Evolutionary conservation across 2,329 filamentous ascomycete species (phyloP).

Genomic region (Botrytis pseudocinerea): DNA sequence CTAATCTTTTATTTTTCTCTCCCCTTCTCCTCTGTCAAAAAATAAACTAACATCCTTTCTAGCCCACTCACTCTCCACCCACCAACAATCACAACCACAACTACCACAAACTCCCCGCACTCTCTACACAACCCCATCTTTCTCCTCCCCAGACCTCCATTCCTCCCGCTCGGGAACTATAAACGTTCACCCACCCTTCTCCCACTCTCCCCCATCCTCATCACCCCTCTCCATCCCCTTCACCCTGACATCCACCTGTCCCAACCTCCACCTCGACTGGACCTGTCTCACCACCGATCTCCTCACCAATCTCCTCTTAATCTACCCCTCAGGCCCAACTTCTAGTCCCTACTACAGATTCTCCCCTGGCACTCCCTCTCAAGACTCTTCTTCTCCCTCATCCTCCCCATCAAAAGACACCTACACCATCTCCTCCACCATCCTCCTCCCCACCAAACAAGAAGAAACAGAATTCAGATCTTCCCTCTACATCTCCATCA

Average conservation of each 20-base stretch:
- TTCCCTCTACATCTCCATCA: neutral
- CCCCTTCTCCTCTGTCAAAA: neutral
- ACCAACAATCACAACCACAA: neutral
- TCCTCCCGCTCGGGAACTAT: neutral
- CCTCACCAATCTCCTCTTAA: neutral
- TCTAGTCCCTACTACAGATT: slow-evolving; percentile 6
- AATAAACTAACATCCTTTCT: neutral
- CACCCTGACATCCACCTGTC: neutral
- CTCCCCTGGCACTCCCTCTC: neutral
- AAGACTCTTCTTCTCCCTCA: neutral
- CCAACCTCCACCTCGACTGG: neutral
- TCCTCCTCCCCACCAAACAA: neutral
- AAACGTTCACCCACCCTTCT: neutral
- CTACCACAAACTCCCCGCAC: neutral
- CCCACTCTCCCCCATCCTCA: neutral
- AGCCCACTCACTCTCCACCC: neutral
- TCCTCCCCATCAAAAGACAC: neutral
- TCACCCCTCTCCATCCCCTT: neutral
- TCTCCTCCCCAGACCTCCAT: neutral
- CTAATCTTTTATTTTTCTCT: neutral
- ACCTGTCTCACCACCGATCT: neutral
- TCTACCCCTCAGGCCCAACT: neutral
- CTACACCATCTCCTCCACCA: neutral
- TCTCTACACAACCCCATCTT: neutral
- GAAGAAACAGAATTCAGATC: neutral